Evolutionary conservation across 2,329 filamentous ascomycete genomes (phyloP).

Genomic region (Massarina eburnea): DNA sequence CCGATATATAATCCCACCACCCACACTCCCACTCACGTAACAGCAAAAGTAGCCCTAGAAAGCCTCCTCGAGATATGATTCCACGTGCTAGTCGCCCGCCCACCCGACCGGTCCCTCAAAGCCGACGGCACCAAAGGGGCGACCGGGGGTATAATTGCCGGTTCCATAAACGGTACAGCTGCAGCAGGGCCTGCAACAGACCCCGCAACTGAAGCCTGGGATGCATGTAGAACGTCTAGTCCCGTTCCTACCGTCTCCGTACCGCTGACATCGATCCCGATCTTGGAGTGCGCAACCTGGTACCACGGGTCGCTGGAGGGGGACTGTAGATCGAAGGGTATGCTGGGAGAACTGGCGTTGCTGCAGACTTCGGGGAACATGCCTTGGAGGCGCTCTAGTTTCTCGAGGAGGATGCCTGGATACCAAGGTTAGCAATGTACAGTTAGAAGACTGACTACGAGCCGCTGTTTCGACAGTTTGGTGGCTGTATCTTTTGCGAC

Average conservation of each 20-base stretch:
- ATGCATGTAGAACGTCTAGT: not conserved
- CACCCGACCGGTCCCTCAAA: slow-evolving; percentile 16
- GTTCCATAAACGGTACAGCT: too few relatives aligned
- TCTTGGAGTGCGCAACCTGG: slow-evolving; percentile 38
- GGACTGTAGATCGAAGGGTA: slow-evolving; percentile 32
- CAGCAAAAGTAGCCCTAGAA: slow-evolving; percentile 24
- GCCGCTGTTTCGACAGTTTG: too few relatives aligned
- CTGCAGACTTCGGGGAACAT: slow-evolving; percentile 41
- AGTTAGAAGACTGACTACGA: too few relatives aligned
- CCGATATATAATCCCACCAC: too few relatives aligned
- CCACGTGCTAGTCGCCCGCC: slow-evolving; percentile 25
- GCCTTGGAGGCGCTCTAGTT: slow-evolving; percentile 41
- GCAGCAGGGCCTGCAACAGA: not conserved
- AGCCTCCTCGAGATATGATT: slow-evolving; percentile 38
- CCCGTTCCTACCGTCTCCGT: slow-evolving; percentile 13
- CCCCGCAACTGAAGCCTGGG: not conserved
- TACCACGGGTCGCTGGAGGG: slow-evolving; percentile 38
- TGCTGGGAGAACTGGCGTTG: slow-evolving; percentile 32
- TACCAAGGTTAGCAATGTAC: too few relatives aligned
- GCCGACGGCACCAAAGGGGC: not conserved
- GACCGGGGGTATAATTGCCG: too few relatives aligned
- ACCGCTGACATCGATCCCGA: slow-evolving; percentile 15
- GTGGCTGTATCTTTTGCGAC: too few relatives aligned
- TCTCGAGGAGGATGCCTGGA: slow-evolving; percentile 49
- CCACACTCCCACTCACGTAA: not conserved